These are phyloP conservation scores for Auricularia sp. DNA, from an alignment of 768 basidiomycete species.

Conservation along the genomic window DNA sequence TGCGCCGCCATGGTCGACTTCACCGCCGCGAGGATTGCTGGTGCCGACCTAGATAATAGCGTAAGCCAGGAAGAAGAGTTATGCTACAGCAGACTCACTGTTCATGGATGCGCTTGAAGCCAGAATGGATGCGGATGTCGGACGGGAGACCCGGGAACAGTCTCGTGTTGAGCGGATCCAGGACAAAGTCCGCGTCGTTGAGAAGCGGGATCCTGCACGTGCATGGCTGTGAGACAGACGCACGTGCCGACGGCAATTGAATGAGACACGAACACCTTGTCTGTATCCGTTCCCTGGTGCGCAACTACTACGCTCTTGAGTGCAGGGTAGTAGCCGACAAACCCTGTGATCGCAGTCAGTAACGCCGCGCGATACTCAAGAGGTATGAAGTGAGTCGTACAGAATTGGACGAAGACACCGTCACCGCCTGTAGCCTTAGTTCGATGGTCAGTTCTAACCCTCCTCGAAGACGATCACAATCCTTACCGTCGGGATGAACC, in stretches of 20 bases:
- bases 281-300: conserved; percentile 26
- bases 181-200: conserved; percentile 26
- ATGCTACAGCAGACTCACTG: conserved; percentile 18
- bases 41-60: conserved; percentile 17
- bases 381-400: conserved; percentile 16
- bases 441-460: too few relatives aligned
- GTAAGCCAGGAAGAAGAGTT: neutral
- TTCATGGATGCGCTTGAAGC: conserved; percentile 38
- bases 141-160: conserved; percentile 11
- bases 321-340: conserved; percentile 40
- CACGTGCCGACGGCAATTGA: neutral
- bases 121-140: conserved; percentile 34
- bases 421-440: conserved; percentile 37
- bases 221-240: neutral
- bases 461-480: too few relatives aligned
- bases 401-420: conserved; percentile 33
- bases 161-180: conserved; percentile 6
- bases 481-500: conserved; percentile 20
- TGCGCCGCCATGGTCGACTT: conserved; percentile 15
- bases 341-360: conserved; percentile 27
- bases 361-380: neutral
- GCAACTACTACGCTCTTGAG: conserved; percentile 19
- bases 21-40: conserved; percentile 21
- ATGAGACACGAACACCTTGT: conserved; percentile 17
- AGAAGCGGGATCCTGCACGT: conserved; percentile 14